A percentile compares a stretch with the other conserved stretches of the same genome.
These are phyloP conservation scores for Boletus calvinii DNA, from an alignment of 1,284 basidiomycete genomes.

Conservation along the genomic window DNA sequence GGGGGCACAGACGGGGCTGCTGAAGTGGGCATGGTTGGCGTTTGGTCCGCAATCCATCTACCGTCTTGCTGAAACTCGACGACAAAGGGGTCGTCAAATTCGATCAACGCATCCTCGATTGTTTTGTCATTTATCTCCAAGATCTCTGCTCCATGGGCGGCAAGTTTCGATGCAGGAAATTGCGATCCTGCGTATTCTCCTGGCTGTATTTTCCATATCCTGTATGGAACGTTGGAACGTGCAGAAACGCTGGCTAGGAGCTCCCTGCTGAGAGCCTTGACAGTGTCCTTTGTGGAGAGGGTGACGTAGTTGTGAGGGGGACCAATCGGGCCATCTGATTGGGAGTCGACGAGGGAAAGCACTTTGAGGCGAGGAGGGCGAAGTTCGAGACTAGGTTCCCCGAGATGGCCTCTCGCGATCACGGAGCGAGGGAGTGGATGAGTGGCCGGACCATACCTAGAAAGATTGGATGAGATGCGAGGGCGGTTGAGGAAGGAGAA, in stretches of 20 bases:
- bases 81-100: slow-evolving; percentile 60
- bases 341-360: slow-evolving; percentile 44
- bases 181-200: slow-evolving; percentile 40
- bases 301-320: slow-evolving; percentile 37
- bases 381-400: slow-evolving; percentile 70
- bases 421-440: slow-evolving; percentile 65
- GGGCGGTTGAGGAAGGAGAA: neutral
- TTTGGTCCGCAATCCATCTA: slow-evolving; percentile 49
- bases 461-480: slow-evolving; percentile 5
- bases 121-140: slow-evolving; percentile 42
- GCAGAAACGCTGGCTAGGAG: slow-evolving; percentile 39
- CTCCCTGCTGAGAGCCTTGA: slow-evolving; percentile 41
- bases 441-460: slow-evolving; percentile 68
- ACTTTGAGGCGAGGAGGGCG: slow-evolving; percentile 71
- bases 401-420: slow-evolving; percentile 55
- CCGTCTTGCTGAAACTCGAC: slow-evolving; percentile 58
- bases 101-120: slow-evolving; percentile 58
- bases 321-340: slow-evolving; percentile 24
- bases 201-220: slow-evolving; percentile 58
- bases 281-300: slow-evolving; percentile 53
- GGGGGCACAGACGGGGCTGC: slow-evolving; percentile 31
- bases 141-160: slow-evolving; percentile 37
- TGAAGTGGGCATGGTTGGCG: slow-evolving; percentile 6
- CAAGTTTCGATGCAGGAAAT: slow-evolving; percentile 42
- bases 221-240: slow-evolving; percentile 40